Conservation (phyloP, 2,329 filamentous ascomycete genomes). For the Claviceps citrina region DNA sequence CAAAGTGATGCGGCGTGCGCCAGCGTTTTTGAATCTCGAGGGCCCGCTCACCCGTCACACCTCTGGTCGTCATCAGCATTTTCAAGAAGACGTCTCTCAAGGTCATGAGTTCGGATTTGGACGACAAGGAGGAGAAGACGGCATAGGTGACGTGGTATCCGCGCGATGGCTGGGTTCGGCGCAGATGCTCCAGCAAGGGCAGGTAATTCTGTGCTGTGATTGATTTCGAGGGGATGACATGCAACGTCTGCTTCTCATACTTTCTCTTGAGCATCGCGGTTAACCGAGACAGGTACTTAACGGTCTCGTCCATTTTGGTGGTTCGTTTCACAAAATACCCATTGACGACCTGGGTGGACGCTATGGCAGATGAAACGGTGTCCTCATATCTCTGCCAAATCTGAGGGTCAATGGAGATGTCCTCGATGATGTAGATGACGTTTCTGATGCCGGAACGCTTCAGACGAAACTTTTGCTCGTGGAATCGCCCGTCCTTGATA, state of each 20-base stretch:
- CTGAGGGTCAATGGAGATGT: conserved; percentile 45
- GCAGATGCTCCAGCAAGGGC: conserved; percentile 44
- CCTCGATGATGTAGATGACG: conserved; percentile 65
- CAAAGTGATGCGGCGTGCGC: conserved; percentile 55
- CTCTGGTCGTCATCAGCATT: conserved; percentile 71
- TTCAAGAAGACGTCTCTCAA: conserved; percentile 63
- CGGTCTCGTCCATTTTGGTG: conserved; percentile 59
- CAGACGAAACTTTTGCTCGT: conserved; percentile 72
- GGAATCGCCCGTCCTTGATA: conserved; percentile 70
- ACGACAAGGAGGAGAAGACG: conserved; percentile 56
- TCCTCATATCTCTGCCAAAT: conserved; percentile 44
- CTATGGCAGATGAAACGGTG: conserved; percentile 55
- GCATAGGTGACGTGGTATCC: conserved; percentile 52
- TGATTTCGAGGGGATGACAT: conserved; percentile 50
- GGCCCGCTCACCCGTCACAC: conserved; percentile 63
- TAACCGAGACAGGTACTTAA: conserved; percentile 59
- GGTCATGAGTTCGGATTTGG: conserved; percentile 60
- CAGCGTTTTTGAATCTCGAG: conserved; percentile 67
- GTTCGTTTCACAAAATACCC: conserved; percentile 69
- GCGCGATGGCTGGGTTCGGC: conserved; percentile 30
- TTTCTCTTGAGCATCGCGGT: conserved; percentile 50
- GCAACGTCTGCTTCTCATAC: conserved; percentile 43
- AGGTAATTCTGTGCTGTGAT: conserved; percentile 52
- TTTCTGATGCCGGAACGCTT: conserved; percentile 58
- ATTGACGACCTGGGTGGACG: conserved; percentile 62